Evolutionary conservation across 1,139 yeast genomes (phyloP), one percentile per base, ranked within the genome.

Genomic region (Taphrina communis): DNA sequence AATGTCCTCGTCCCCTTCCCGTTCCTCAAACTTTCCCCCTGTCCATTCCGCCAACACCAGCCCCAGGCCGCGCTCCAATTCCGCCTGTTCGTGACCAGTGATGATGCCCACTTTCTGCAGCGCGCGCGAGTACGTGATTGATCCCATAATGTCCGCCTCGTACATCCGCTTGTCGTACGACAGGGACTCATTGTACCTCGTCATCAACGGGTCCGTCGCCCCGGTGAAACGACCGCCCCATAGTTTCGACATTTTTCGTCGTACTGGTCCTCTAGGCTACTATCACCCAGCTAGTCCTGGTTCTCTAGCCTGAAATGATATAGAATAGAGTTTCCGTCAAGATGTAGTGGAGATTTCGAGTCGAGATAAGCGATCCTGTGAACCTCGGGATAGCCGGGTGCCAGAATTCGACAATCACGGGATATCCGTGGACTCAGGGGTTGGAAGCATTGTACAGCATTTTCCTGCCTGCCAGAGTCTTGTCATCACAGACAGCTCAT

Each of bases 161-260:
- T 89, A 94, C 98, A 94, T 94, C 76, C 85, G 88, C 82, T 93
- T 84, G 79, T 94, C 99, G 76, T 94, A 95, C 1, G 99, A 98
- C 73, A 94, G 82, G 0, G 98, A 93, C 1, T 98, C 97, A 80
- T 94, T 95, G 83, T 94, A 94, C 70, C 92, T 83, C 77, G 94
- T 96, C 99, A 94, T 94, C 76, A 94, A 82, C 7, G 99, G 99
- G 75, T 94, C 99, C 35, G 97, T 88, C 73, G 94, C 94, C 63
- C 83, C 76, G 70, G 99, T 94, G 81, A 94, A 94, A 79, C 99
- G 87, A 76, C 99, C 99, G 74, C 99, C 99, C 99, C 99, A 94
- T 73, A 95, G 84, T 79, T 88, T 92, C 73, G 62, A 42, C 65
- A 60, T 60, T 25, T 25, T 25, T 25, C 31, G 31, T 25, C 17